Evolutionary conservation across 352 stramenopile species (phyloP), one percentile per base, ranked within the genome.

Genomic region (Phytophthora constricta): DNA sequence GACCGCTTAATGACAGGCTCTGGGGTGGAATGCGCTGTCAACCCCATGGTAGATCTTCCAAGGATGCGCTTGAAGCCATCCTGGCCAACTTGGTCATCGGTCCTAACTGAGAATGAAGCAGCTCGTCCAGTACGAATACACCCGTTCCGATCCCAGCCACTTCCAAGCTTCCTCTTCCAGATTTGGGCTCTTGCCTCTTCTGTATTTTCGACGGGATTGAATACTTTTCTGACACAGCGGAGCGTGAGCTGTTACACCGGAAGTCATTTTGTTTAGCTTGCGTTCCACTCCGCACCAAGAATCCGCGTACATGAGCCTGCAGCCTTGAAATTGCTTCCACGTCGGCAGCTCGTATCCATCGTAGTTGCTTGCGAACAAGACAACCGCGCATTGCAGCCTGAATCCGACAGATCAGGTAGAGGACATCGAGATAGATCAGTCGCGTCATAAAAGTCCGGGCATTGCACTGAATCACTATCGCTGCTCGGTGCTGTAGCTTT

Each of bases 321-420:
- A 91, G 46, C 45, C 66, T 72, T 11, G 72, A 62, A 11, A 89
- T 83, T 14, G 64, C 70, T 10, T 87, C 62, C 3, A 87, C 61
- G 34, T 89, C 74, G 5, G 80, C 69, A 14, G 72, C 58, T 22
- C 71, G 52, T 4, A 90, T 57, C 83, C 77, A 90, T 13, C 76
- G 70, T 17, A 90, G 58, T 0, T 86, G 74, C 42, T 75, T 79
- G 8, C 87, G 82, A 5, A 88, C 75, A 22, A 94, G 68, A 47
- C 76, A 89, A 4, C 84, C 86, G 10, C 87, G 84, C n/a, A 82
- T 82, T 1, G 74, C 72, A 1, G 84, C 84, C 60, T 94, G 87
- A 33, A 96, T 92, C 11, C 86, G 84, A n/a, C 79, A 86, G 41
- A 94, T 80, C 41, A 91, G 67, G 53, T 91, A 91, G n/a, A 93